These are phyloP conservation scores for Yarrowia sp. DNA, from an alignment of 805 yeast species.

Conservation along the genomic window DNA sequence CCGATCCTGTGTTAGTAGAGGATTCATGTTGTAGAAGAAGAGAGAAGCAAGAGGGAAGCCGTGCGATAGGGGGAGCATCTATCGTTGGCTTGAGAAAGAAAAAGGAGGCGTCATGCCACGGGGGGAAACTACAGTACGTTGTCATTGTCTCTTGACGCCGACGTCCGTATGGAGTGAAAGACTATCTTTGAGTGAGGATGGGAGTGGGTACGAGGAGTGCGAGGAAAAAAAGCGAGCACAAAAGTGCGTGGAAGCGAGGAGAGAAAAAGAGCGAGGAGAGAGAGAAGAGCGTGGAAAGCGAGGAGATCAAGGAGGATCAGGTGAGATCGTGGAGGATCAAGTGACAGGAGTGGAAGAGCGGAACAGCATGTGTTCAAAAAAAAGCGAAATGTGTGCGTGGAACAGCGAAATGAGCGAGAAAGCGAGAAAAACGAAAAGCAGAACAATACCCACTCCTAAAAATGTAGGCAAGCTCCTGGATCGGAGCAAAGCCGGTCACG, in stretches of 20 bases:
- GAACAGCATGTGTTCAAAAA: too few relatives aligned
- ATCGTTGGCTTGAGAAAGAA: neutral
- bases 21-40: neutral
- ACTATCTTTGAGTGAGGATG: neutral
- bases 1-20: slow-evolving; percentile 32
- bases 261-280: neutral
- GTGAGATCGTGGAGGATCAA: too few relatives aligned
- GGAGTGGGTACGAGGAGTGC: neutral
- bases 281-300: too few relatives aligned
- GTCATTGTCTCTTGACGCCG: neutral
- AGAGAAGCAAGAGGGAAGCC: neutral
- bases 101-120: neutral
- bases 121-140: neutral
- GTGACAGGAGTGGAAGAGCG: too few relatives aligned
- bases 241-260: too few relatives aligned
- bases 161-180: neutral
- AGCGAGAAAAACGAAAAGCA: neutral
- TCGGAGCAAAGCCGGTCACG: slow-evolving; percentile 31
- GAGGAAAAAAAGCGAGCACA: neutral
- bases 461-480: slow-evolving; percentile 36
- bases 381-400: too few relatives aligned
- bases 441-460: slow-evolving; percentile 34
- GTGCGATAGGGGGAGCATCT: neutral
- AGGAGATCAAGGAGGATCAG: too few relatives aligned
- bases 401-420: too few relatives aligned